Conservation (phyloP, 2,329 filamentous ascomycete species). For the Cladorrhinum sp. region DNA sequence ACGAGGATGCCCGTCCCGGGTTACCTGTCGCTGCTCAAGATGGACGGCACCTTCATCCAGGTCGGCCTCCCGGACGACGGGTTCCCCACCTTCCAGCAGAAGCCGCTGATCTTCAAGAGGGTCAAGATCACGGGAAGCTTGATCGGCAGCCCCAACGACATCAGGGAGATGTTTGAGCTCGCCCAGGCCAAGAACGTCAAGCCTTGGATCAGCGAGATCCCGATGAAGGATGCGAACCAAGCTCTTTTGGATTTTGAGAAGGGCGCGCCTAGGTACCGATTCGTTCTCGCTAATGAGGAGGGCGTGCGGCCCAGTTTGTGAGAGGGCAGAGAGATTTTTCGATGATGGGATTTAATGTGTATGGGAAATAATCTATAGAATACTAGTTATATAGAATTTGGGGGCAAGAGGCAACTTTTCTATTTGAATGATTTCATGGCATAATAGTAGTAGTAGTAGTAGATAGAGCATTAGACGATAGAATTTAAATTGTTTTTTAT, state of each 20-base stretch:
- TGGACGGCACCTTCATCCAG: constrained; percentile 44
- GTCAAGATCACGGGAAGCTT: constrained; percentile 46
- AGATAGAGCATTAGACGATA: too few relatives aligned
- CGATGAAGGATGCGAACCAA: constrained; percentile 57
- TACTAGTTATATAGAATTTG: too few relatives aligned
- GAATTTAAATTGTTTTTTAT: too few relatives aligned
- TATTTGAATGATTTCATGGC: too few relatives aligned
- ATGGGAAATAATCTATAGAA: too few relatives aligned
- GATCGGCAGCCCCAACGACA: constrained; percentile 55
- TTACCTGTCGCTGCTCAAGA: constrained; percentile 63
- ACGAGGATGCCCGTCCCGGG: constrained; percentile 56
- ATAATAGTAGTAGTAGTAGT: too few relatives aligned
- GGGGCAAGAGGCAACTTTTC: too few relatives aligned
- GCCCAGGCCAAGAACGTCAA: constrained; percentile 57
- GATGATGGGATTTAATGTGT: too few relatives aligned
- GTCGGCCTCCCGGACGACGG: constrained; percentile 52
- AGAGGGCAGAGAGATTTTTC: too few relatives aligned
- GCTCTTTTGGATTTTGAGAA: constrained; percentile 55
- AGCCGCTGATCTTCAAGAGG: constrained; percentile 56
- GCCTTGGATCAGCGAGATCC: constrained; percentile 54
- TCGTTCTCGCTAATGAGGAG: constrained; percentile 34
- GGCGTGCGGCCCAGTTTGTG: too few relatives aligned
- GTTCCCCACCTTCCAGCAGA: constrained; percentile 49
- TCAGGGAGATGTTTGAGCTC: constrained; percentile 59
- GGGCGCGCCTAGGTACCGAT: constrained; percentile 53